Percentiles rank a stretch among this genome's conserved stretches.
These are phyloP conservation scores for Pestalotiopsis sp. DNA, from an alignment of 2,329 filamentous ascomycete genomes.

Conservation along the genomic window DNA sequence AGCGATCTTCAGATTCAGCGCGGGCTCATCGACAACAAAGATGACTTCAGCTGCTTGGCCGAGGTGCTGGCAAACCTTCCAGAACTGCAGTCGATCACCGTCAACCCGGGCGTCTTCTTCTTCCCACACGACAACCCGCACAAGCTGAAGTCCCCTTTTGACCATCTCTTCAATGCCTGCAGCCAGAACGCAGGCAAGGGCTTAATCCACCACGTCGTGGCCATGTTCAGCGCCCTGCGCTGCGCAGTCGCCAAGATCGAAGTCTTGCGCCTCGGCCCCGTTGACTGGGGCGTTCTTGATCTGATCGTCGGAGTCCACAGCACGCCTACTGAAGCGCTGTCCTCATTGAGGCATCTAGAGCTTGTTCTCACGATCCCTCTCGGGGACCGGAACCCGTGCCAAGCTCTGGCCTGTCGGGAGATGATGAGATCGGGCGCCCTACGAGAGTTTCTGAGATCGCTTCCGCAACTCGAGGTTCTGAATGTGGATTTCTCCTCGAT, in stretches of 20 bases:
- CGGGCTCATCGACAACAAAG: not conserved
- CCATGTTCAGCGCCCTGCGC: not conserved
- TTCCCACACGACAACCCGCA: not conserved
- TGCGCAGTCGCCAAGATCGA: not conserved
- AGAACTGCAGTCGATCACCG: not conserved
- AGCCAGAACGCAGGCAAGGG: not conserved
- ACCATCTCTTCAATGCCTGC: not conserved
- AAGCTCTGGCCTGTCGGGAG: slow-evolving; percentile 11
- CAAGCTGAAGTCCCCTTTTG: not conserved
- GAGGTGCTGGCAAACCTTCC: not conserved
- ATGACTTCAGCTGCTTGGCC: not conserved
- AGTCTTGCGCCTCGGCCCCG: not conserved
- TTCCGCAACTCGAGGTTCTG: slow-evolving; percentile 22
- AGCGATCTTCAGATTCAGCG: not conserved
- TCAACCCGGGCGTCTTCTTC: not conserved
- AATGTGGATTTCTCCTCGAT: slow-evolving; percentile 20
- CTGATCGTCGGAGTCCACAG: not conserved
- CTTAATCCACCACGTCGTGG: not conserved
- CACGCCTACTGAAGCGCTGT: slow-evolving; percentile 11
- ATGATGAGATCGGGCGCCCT: not conserved
- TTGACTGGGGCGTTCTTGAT: not conserved
- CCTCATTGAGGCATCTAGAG: slow-evolving; percentile 3
- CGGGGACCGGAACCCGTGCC: slow-evolving; percentile 20
- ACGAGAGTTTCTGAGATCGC: slow-evolving; percentile 20
- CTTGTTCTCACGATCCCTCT: slow-evolving; percentile 10